These are phyloP conservation scores for Capsicum chinense DNA, from an alignment of 257 asterid genomes.

Conservation along the genomic window DNA sequence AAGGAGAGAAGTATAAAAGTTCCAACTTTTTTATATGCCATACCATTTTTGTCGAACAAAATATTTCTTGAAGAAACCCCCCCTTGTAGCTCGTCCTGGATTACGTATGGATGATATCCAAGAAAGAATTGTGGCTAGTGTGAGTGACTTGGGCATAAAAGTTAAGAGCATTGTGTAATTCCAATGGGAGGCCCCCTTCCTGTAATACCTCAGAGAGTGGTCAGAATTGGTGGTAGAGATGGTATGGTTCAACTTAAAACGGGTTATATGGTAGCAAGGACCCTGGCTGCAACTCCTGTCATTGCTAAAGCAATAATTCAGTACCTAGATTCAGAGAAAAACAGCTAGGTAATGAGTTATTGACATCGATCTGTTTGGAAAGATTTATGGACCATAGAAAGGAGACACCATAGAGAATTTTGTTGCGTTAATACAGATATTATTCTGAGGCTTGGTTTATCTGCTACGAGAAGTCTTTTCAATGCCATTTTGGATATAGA, in stretches of 20 bases:
- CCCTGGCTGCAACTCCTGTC: conserved; percentile 88
- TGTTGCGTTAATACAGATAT: conserved; percentile 94
- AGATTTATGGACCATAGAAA: conserved; percentile 91
- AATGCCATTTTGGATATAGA: conserved; percentile 84
- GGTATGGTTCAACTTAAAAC: conserved; percentile 84
- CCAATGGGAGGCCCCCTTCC: conserved; percentile 98
- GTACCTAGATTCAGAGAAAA: conserved; percentile 55
- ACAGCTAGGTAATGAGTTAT: conserved; percentile 57
- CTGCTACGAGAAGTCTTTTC: conserved; percentile 81
- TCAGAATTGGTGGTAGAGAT: conserved; percentile 91
- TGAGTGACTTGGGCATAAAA: conserved; percentile 38
- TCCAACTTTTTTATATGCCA: conserved; percentile 92
- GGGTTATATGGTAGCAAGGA: conserved; percentile 96
- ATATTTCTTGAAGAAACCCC: conserved; percentile 92
- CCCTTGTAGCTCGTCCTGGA: conserved; percentile 97
- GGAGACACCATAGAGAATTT: conserved; percentile 93
- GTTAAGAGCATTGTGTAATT: conserved; percentile 44
- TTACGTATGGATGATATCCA: conserved; percentile 80
- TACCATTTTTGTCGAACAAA: conserved; percentile 79
- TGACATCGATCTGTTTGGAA: conserved; percentile 71
- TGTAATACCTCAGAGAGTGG: conserved; percentile 85
- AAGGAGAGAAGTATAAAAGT: neutral
- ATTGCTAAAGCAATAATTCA: conserved; percentile 70
- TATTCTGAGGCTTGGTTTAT: conserved; percentile 73
- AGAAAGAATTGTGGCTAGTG: conserved; percentile 86